phyloP scores from a whole-genome alignment of 805 yeast species.

The Suhomyces xylopsoci region DNA sequence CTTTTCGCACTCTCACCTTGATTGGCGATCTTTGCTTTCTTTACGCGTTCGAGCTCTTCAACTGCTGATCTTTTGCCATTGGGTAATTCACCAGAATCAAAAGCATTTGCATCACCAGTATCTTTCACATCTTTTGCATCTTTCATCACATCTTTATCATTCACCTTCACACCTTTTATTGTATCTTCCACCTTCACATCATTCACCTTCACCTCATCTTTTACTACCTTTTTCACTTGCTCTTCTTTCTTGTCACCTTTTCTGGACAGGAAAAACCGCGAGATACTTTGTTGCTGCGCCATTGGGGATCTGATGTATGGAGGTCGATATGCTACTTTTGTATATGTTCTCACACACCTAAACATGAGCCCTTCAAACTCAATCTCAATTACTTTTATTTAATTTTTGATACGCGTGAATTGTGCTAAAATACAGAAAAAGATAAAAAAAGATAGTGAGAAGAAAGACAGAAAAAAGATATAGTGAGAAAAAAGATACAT shows the following conservation, averaged over 20 bases:
- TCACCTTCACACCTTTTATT: no score
- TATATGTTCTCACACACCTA: background rate
- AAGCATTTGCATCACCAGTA: no score
- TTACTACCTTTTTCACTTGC: background rate
- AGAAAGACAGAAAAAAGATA: no score
- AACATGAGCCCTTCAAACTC: no score
- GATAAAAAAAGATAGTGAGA: no score
- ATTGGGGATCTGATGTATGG: slow-evolving; percentile 1
- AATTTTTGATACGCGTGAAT: background rate
- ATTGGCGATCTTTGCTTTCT: background rate
- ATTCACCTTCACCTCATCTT: background rate
- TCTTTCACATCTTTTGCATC: no score
- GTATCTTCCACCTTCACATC: no score
- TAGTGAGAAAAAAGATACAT: no score
- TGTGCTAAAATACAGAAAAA: background rate
- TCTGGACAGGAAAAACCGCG: slow-evolving; percentile 23
- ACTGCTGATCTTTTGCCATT: background rate
- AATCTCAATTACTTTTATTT: no score
- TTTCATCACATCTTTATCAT: background rate
- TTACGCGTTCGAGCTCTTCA: background rate
- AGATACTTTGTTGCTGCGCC: slow-evolving; percentile 32
- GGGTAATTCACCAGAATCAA: no score
- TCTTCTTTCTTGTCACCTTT: background rate
- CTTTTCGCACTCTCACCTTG: background rate
- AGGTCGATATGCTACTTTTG: background rate